A percentile compares a stretch with the other conserved stretches of the same genome.
Conservation (phyloP, 108 stramenopile species). For the Thalassiosira profunda region DNA sequence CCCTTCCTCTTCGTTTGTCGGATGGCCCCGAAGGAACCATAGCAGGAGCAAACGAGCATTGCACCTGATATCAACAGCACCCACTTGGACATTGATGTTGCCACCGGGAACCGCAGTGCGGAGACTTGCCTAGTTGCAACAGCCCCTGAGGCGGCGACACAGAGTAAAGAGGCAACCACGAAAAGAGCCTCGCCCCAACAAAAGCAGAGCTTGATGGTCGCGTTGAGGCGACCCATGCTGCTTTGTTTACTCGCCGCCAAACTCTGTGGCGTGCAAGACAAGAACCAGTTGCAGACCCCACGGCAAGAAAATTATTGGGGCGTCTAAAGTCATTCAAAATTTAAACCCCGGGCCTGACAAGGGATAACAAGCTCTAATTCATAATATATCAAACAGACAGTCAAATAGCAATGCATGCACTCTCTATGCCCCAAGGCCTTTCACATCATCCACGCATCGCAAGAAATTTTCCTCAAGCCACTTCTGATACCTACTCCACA, state of each 20-base stretch:
- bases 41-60: slow-evolving; percentile 26
- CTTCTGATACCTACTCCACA: neutral
- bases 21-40: slow-evolving; percentile 37
- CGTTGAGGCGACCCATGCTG: slow-evolving; percentile 42
- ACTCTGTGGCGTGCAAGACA: neutral
- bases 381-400: too few relatives aligned
- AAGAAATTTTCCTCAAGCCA: neutral
- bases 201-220: slow-evolving; percentile 40
- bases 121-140: slow-evolving; percentile 7
- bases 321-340: neutral
- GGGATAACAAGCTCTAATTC: too few relatives aligned
- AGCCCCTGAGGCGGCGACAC: slow-evolving; percentile 4
- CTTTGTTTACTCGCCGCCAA: neutral
- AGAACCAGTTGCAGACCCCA: neutral
- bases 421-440: too few relatives aligned
- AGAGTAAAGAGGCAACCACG: slow-evolving; percentile 16
- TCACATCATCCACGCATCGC: too few relatives aligned
- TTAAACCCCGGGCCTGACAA: neutral
- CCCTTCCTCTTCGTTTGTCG: slow-evolving; percentile 34
- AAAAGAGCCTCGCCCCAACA: slow-evolving; percentile 28
- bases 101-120: slow-evolving; percentile 15
- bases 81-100: neutral
- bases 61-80: slow-evolving; percentile 17
- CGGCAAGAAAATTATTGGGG: neutral
- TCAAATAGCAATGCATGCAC: too few relatives aligned